Evolutionary conservation across 176 grass and related monocot genomes (phyloP).

Genomic region (Oryza glumipatula): DNA sequence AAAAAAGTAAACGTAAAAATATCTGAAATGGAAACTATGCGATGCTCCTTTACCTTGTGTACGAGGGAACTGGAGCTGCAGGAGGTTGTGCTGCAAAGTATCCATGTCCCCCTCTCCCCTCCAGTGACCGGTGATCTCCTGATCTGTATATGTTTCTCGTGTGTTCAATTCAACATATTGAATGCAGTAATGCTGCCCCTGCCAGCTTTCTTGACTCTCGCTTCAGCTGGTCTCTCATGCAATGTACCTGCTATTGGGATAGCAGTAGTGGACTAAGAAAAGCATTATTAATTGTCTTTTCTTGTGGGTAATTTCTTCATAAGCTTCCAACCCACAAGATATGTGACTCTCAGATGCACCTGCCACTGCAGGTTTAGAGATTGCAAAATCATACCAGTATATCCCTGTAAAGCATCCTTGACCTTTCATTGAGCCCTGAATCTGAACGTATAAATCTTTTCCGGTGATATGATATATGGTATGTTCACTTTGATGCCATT

Average conservation of each 20-base stretch:
- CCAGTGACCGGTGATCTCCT: constrained; percentile 23
- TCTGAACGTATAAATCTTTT: background rate
- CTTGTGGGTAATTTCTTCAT: background rate
- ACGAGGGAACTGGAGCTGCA: constrained; percentile 3
- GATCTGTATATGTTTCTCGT: constrained; percentile 21
- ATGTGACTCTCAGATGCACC: background rate
- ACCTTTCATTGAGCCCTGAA: background rate
- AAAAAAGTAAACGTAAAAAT: background rate
- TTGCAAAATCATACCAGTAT: background rate
- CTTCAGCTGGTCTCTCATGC: background rate
- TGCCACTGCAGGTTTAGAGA: background rate
- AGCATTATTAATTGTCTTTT: background rate
- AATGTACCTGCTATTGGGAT: background rate
- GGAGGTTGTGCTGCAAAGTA: constrained; percentile 11
- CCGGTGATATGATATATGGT: too few species aligned
- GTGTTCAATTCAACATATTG: constrained; percentile 19
- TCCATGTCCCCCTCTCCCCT: background rate
- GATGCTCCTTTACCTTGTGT: constrained; percentile 23
- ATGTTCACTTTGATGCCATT: too few species aligned
- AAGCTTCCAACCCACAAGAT: background rate
- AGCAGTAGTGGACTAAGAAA: background rate
- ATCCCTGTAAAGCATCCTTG: too few species aligned
- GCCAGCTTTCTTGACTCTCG: background rate
- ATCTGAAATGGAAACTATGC: background rate
- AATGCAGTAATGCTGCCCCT: constrained; percentile 31